Percentiles rank a stretch among this genome's conserved stretches.
These are phyloP conservation scores for Penicillium expansum DNA, from an alignment of 2,329 filamentous ascomycete species.

Conservation along the genomic window DNA sequence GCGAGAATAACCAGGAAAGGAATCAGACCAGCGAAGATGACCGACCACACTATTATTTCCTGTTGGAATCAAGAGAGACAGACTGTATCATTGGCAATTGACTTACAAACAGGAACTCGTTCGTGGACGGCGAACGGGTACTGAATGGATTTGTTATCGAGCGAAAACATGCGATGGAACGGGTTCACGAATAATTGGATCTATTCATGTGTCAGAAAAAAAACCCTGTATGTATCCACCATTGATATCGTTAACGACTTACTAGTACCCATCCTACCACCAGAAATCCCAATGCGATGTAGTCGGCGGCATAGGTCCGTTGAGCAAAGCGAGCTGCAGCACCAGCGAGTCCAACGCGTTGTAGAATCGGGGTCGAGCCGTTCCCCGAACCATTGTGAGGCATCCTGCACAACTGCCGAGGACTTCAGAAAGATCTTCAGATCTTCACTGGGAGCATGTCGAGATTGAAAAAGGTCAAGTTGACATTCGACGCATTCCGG, in stretches of 20 bases:
- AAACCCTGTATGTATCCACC: too few relatives aligned
- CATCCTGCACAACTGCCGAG: slow-evolving; percentile 20
- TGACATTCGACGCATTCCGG: slow-evolving; percentile 2
- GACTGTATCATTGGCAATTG: not conserved
- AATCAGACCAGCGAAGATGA: slow-evolving; percentile 72
- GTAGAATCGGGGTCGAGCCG: slow-evolving; percentile 21
- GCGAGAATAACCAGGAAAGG: slow-evolving; percentile 66
- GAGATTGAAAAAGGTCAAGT: not conserved
- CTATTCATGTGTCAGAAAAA: slow-evolving; percentile 35
- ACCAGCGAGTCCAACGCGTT: slow-evolving; percentile 43
- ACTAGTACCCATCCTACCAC: slow-evolving; percentile 56
- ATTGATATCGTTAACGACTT: slow-evolving; percentile 8
- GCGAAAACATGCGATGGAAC: slow-evolving; percentile 91
- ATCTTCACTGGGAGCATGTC: slow-evolving; percentile 3
- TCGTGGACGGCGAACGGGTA: slow-evolving; percentile 84
- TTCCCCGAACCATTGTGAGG: slow-evolving; percentile 29
- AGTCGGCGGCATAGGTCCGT: slow-evolving; percentile 85
- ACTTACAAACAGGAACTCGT: slow-evolving; percentile 72
- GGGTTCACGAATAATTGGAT: slow-evolving; percentile 70
- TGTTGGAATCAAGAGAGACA: slow-evolving; percentile 1
- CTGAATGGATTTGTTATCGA: slow-evolving; percentile 79
- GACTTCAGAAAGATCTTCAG: slow-evolving; percentile 9
- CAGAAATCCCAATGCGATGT: slow-evolving; percentile 73
- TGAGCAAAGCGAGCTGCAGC: slow-evolving; percentile 53
- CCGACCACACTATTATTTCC: slow-evolving; percentile 56